These are phyloP conservation scores for Salix purpurea DNA, from an alignment of 345 rosid species.

Conservation along the genomic window DNA sequence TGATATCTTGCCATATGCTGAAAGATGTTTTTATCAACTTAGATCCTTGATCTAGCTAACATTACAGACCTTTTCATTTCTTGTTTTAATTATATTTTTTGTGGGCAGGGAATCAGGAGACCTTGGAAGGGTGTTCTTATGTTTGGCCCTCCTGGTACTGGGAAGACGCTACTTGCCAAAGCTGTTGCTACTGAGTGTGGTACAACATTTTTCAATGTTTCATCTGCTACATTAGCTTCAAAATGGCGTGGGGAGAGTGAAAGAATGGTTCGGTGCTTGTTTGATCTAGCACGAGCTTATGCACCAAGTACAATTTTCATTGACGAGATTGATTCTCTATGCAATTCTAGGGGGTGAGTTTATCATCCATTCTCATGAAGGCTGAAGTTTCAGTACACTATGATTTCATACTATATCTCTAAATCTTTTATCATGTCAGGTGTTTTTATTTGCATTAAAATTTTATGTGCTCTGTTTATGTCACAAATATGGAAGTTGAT, in stretches of 20 bases:
- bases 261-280: slow-evolving; percentile 94
- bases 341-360: slow-evolving; percentile 92
- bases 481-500: too few species aligned
- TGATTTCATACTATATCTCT: not conserved
- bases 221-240: slow-evolving; percentile 95
- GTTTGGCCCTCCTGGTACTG: slow-evolving; percentile 99
- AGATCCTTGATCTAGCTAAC: not conserved
- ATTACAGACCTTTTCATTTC: not conserved
- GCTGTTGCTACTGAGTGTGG: slow-evolving; percentile 99
- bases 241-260: slow-evolving; percentile 99
- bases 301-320: slow-evolving; percentile 96
- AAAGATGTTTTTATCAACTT: not conserved
- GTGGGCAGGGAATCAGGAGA: slow-evolving; percentile 88
- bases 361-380: not conserved
- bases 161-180: slow-evolving; percentile 90
- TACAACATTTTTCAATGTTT: slow-evolving; percentile 92
- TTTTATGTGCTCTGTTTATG: not conserved
- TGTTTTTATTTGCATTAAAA: not conserved
- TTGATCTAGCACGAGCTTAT: slow-evolving; percentile 94
- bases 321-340: slow-evolving; percentile 95
- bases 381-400: not conserved
- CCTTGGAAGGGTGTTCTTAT: slow-evolving; percentile 99
- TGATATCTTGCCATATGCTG: not conserved
- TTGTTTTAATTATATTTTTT: not conserved
- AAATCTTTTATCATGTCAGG: not conserved